Conservation (phyloP, 2,329 filamentous ascomycete species). For the Phoma sp. region DNA sequence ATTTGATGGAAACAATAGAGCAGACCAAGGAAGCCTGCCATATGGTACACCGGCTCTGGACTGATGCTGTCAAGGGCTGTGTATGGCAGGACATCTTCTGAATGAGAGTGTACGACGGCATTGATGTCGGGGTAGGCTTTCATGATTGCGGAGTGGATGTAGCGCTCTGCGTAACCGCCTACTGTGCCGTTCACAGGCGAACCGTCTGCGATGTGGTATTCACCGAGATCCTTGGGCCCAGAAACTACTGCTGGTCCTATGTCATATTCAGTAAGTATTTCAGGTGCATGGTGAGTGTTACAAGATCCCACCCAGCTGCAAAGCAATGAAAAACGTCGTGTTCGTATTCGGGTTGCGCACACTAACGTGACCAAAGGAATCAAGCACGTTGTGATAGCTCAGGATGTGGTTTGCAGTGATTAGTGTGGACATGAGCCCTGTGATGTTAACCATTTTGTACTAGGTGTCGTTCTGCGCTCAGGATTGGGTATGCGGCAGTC, state of each 20-base stretch:
- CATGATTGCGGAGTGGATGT: slow-evolving; percentile 49
- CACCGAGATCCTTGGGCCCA: slow-evolving; percentile 45
- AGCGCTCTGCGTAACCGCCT: slow-evolving; percentile 47
- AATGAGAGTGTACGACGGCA: slow-evolving; percentile 50
- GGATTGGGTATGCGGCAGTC: neutral
- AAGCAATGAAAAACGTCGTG: slow-evolving; percentile 52
- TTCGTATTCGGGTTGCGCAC: slow-evolving; percentile 56
- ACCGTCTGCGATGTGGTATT: slow-evolving; percentile 49
- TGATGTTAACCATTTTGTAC: slow-evolving; percentile 29
- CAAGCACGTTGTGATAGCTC: slow-evolving; percentile 58
- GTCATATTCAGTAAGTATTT: neutral
- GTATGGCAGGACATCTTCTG: slow-evolving; percentile 49
- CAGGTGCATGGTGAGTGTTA: neutral
- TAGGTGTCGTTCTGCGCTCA: neutral
- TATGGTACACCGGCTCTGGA: slow-evolving; percentile 42
- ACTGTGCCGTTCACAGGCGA: slow-evolving; percentile 26
- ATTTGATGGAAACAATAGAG: too few species aligned
- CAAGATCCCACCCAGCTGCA: slow-evolving; percentile 24
- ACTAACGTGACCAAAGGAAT: slow-evolving; percentile 62
- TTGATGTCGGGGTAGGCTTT: slow-evolving; percentile 48
- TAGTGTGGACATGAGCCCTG: slow-evolving; percentile 38
- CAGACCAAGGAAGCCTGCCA: slow-evolving; percentile 46
- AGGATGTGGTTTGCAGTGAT: slow-evolving; percentile 59
- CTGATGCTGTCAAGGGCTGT: slow-evolving; percentile 10
- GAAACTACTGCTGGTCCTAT: slow-evolving; percentile 45